A percentile compares a stretch with the other conserved stretches of the same genome.
phyloP scores from a whole-genome alignment of 73 alveolate genomes.

The Tetrahymena thermophila region DNA sequence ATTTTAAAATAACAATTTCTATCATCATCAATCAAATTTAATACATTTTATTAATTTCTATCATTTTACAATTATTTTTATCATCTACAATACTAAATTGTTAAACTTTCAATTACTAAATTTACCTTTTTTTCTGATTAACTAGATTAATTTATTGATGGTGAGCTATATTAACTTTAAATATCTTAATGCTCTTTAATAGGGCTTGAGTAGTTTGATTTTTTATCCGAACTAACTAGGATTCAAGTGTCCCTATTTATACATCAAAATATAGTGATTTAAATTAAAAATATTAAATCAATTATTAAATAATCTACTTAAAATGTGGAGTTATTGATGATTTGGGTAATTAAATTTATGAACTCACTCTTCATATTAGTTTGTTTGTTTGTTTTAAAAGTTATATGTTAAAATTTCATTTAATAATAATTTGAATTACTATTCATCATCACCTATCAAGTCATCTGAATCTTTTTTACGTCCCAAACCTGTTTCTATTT shows the following conservation, averaged over 20 bases:
- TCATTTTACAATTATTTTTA: background rate
- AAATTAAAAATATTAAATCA: background rate
- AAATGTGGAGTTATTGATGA: background rate
- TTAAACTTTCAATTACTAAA: too few species aligned
- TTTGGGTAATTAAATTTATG: background rate
- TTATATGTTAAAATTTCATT: background rate
- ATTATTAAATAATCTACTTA: background rate
- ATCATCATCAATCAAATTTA: too few species aligned
- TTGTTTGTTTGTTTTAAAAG: background rate
- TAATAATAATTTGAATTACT: background rate
- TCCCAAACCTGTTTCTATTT: background rate
- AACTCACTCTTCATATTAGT: background rate
- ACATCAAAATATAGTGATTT: background rate
- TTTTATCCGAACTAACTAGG: background rate
- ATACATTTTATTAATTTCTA: too few species aligned
- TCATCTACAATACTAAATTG: too few species aligned
- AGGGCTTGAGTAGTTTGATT: slow-evolving; percentile 2
- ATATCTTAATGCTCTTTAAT: background rate
- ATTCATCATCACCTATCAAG: background rate
- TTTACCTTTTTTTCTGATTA: background rate
- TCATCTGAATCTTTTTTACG: background rate
- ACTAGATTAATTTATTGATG: background rate
- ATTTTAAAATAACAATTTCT: background rate
- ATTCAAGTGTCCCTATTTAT: background rate
- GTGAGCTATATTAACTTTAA: background rate